Evolutionary conservation across 495 filamentous ascomycete species (phyloP).

Genomic region (Talaromyces trachyspermus): DNA sequence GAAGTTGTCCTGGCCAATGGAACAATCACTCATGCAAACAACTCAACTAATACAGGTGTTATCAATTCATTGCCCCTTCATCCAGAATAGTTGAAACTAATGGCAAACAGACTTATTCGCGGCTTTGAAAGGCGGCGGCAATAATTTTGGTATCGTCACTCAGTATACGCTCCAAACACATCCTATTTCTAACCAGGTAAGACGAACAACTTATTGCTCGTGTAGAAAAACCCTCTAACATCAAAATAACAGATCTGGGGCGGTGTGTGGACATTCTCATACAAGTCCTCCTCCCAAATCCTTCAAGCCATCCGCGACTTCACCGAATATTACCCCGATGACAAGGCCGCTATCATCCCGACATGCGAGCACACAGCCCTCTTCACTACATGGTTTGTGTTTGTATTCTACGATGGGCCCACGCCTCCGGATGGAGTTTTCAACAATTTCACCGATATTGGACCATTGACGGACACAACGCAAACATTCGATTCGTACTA

Average conservation of each 20-base stretch:
- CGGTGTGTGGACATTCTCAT: conserved; percentile 43
- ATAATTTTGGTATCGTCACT: conserved; percentile 59
- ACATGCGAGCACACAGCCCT: conserved; percentile 44
- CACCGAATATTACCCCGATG: conserved; percentile 41
- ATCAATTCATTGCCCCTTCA: conserved; percentile 9
- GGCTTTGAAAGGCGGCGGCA: conserved; percentile 49
- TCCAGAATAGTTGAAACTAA: background rate
- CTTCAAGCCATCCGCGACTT: conserved; percentile 45
- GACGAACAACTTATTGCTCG: background rate
- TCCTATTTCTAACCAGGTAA: conserved; percentile 21
- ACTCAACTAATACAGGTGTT: conserved; percentile 28
- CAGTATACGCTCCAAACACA: conserved; percentile 44
- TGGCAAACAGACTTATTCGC: conserved; percentile 42
- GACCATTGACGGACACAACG: conserved; percentile 33
- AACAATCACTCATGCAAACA: conserved; percentile 41
- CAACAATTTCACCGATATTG: conserved; percentile 45
- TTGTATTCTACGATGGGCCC: conserved; percentile 56
- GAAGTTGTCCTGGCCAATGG: conserved; percentile 52
- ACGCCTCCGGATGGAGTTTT: conserved; percentile 48
- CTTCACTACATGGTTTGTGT: conserved; percentile 51
- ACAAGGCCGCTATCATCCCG: conserved; percentile 46
- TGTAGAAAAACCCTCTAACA: too few species aligned
- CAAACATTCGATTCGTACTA: conserved; percentile 47
- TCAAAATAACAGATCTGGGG: conserved; percentile 38
- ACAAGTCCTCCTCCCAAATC: conserved; percentile 32